Base-by-base conservation (phyloP, 1,284 basidiomycete species). In the Agroathelia rolfsii region DNA sequence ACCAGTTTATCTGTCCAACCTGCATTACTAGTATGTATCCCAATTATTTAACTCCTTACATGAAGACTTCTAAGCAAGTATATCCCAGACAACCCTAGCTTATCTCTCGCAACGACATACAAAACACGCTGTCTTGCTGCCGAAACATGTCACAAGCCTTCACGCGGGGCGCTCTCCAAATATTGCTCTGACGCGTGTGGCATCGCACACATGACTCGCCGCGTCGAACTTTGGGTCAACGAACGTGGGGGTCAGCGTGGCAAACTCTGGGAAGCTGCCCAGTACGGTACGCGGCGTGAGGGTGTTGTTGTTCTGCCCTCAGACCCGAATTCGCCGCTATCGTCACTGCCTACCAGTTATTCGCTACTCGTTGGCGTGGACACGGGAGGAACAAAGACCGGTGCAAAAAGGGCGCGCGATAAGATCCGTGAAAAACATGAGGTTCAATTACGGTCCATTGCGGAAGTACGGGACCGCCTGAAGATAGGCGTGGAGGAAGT, bases 161-260 rank as follows among this genome's bases (percentile, higher is more conserved):
- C 79, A 8, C 76, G 81, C 10, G 77, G 81, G 12, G 71, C 68
- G 6, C 75, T 85, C 44, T 88, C 84, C 11, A 89, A 89, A 53
- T 90, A 84, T 48, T 87, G 83, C 48, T 85, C 82, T 3, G 75
- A 83, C 32, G 78, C 78, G 40, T 87, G 83, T 44, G 83, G 84
- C 10, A 56, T 81, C 39, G 69, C 66, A 44, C 76, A 66, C 49
- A 74, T 83, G 71, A 69, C 69, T 41, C 56, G 59, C 28, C 73
- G 71, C 25, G 72, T 82, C 28, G 61, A 72, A 25, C 55, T 51
- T 16, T 84, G 72, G 69, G 55, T 66, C 10, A 66, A 64, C 41
- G n/a, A n/a, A n/a, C 65, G 64, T 20, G 76, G 74, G 14, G 77
- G 77, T 3, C 68, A 69, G 44, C 64, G 65, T 36, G 66, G 69